phyloP scores from a whole-genome alignment of 1,284 basidiomycete species.

The Neonothopanus nambi region DNA sequence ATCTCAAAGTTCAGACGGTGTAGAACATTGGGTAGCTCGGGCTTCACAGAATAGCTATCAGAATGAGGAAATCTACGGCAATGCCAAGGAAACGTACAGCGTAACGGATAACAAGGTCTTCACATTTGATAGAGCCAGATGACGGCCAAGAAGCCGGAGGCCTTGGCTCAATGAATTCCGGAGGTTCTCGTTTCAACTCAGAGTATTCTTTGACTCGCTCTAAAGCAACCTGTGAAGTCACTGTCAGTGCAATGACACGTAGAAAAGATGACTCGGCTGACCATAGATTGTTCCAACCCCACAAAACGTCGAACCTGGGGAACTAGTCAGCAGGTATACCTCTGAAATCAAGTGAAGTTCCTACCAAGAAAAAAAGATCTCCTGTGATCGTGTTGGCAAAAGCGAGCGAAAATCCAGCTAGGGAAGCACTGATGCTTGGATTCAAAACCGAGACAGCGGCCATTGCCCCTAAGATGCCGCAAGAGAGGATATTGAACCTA shows the following conservation, averaged over 20 bases:
- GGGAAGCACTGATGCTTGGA: conserved; percentile 71
- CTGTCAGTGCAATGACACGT: conserved; percentile 4
- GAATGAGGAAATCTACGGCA: conserved; percentile 4
- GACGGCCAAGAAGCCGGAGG: conserved; percentile 84
- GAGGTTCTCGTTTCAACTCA: conserved; percentile 73
- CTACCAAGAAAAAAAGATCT: conserved; percentile 62
- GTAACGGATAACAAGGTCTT: conserved; percentile 85
- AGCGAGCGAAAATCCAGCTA: conserved; percentile 83
- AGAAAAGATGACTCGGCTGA: conserved; percentile 28
- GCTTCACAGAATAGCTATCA: conserved; percentile 39
- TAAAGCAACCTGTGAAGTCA: conserved; percentile 70
- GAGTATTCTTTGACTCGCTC: conserved; percentile 93
- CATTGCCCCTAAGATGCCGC: conserved; percentile 70
- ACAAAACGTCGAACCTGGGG: conserved; percentile 67
- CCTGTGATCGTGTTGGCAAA: conserved; percentile 77
- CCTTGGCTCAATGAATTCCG: conserved; percentile 85
- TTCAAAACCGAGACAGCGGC: conserved; percentile 69
- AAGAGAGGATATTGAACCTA: conserved; percentile 82
- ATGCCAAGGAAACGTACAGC: conserved; percentile 57
- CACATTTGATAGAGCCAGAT: conserved; percentile 73
- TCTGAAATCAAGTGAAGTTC: conserved; percentile 6
- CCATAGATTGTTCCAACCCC: conserved; percentile 91
- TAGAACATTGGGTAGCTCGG: conserved; percentile 83
- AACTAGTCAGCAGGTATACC: not conserved
- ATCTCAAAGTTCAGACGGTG: conserved; percentile 83